Evolutionary conservation across 306 rosid species (phyloP).

Genomic region (Quercus mongolica): DNA sequence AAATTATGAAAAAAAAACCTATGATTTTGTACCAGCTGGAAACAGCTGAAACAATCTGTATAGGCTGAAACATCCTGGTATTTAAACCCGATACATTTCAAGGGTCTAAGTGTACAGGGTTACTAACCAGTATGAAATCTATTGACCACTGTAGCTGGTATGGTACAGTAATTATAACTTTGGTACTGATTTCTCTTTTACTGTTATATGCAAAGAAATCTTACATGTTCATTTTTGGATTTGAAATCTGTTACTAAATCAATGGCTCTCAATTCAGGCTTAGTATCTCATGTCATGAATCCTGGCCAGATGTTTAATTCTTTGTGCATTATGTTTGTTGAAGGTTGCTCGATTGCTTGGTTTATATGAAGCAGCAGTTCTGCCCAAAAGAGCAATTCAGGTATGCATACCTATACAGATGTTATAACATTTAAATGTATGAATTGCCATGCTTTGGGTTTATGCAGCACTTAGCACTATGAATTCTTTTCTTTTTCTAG

Average conservation of each 20-base stretch:
- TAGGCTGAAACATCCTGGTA: too few species aligned
- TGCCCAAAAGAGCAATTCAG: conserved; percentile 98
- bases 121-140: too few species aligned
- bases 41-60: too few species aligned
- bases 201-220: neutral
- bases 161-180: too few species aligned
- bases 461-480: neutral
- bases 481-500: neutral
- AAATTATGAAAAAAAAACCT: too few species aligned
- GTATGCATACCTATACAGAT: conserved; percentile 33
- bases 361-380: conserved; percentile 77
- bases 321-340: conserved; percentile 17
- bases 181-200: too few species aligned
- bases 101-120: too few species aligned
- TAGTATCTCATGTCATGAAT: neutral
- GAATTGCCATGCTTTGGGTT: neutral
- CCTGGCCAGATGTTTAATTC: conserved; percentile 6
- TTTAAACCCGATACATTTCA: too few species aligned
- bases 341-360: conserved; percentile 91
- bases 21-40: too few species aligned
- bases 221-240: neutral
- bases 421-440: neutral
- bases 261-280: neutral
- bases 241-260: conserved; percentile 10
- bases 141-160: too few species aligned